Conservation (phyloP, 371 early-diverging fungal genomes). For the Actinomortierella ambigua region DNA sequence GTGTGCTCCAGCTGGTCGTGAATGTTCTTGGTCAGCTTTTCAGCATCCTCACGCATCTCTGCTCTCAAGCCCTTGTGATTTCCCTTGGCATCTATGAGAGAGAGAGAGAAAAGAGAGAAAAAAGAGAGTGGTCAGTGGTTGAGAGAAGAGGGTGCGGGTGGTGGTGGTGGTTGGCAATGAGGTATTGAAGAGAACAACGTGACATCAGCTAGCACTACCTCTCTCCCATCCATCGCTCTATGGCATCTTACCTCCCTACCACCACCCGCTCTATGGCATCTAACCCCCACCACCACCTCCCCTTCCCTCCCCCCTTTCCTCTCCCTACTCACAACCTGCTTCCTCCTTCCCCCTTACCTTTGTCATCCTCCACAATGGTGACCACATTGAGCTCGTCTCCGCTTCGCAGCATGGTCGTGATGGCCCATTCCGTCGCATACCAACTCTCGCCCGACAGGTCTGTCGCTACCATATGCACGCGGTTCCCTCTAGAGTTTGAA, state of each 20-base stretch:
- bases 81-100: slow-evolving; percentile 40
- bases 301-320: no score
- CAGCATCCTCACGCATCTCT: slow-evolving; percentile 47
- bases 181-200: no score
- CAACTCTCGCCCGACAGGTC: slow-evolving; percentile 42
- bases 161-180: no score
- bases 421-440: slow-evolving; percentile 54
- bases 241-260: no score
- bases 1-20: slow-evolving; percentile 46
- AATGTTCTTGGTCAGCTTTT: slow-evolving; percentile 44
- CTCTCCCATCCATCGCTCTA: no score
- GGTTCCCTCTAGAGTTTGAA: slow-evolving; percentile 45
- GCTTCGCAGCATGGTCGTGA: slow-evolving; percentile 61
- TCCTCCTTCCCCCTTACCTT: slow-evolving; percentile 5
- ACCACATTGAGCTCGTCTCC: slow-evolving; percentile 62
- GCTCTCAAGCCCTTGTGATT: slow-evolving; percentile 37
- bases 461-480: slow-evolving; percentile 34
- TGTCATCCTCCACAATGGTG: slow-evolving; percentile 58
- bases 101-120: not conserved
- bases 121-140: not conserved
- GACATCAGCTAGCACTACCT: no score
- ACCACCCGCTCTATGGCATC: no score
- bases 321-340: no score
- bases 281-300: no score
- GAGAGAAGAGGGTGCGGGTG: slow-evolving; percentile 12